phyloP scores from a whole-genome alignment of 1,284 basidiomycete genomes.

The Ganoderma meredithae region DNA sequence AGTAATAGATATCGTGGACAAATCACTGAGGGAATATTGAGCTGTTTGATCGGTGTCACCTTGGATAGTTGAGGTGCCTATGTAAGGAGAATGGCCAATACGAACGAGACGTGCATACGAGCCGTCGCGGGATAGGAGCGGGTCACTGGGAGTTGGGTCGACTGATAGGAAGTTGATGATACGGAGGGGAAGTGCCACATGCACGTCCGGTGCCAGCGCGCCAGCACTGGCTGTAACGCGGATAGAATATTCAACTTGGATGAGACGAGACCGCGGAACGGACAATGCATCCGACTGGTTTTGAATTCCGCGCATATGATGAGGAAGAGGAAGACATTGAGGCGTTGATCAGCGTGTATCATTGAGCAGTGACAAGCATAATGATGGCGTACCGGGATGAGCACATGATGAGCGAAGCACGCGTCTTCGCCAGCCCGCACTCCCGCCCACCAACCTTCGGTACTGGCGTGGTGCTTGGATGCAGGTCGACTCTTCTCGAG shows the following conservation, averaged over 20 bases:
- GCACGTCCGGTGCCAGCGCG: conserved; percentile 69
- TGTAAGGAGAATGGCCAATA: conserved; percentile 5
- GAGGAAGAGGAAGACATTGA: neutral
- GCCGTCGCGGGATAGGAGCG: conserved; percentile 37
- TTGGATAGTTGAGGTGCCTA: neutral
- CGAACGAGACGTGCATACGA: conserved; percentile 32
- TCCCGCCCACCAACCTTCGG: conserved; percentile 90
- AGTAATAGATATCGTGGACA: neutral
- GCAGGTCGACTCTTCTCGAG: conserved; percentile 74
- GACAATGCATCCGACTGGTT: conserved; percentile 76
- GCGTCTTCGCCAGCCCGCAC: conserved; percentile 68
- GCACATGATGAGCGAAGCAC: conserved; percentile 69
- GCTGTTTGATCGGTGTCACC: neutral
- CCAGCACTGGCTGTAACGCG: conserved; percentile 75
- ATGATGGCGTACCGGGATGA: conserved; percentile 71
- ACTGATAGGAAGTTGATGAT: conserved; percentile 85
- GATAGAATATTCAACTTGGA: conserved; percentile 85
- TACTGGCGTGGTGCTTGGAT: conserved; percentile 75
- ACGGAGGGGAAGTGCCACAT: conserved; percentile 73
- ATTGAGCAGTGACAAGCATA: neutral
- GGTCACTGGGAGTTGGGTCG: conserved; percentile 69
- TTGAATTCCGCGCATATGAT: neutral
- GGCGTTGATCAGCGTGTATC: conserved; percentile 12
- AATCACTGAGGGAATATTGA: neutral
- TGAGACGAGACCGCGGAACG: conserved; percentile 74